Conservation (phyloP, 331 rosid species). For the Malus hybrid region DNA sequence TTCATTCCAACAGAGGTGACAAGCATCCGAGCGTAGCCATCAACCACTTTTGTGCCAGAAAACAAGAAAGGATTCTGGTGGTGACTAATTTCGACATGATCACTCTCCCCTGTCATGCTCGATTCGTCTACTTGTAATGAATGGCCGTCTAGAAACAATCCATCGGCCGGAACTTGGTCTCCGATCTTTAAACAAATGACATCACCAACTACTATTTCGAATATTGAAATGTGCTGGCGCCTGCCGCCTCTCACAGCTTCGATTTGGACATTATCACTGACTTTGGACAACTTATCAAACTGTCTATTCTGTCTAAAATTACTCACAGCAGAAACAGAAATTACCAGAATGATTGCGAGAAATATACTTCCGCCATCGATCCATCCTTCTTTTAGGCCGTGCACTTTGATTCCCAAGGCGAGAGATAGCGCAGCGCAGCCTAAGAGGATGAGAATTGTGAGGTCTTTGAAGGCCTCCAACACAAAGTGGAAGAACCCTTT, state of each 20-base stretch:
- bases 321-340: constrained; percentile 10
- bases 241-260: constrained; percentile 23
- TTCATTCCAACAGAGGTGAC: constrained; percentile 27
- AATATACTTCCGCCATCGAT: constrained; percentile 32
- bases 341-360: constrained; percentile 22
- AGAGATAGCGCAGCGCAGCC: constrained; percentile 31
- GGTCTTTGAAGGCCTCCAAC: constrained; percentile 16
- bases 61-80: constrained; percentile 14
- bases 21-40: constrained; percentile 25
- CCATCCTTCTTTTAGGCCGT: constrained; percentile 35
- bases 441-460: constrained; percentile 21
- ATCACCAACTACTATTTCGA: constrained; percentile 36
- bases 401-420: constrained; percentile 24
- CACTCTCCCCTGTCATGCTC: constrained; percentile 32
- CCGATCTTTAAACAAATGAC: constrained; percentile 24
- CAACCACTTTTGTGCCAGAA: constrained; percentile 19
- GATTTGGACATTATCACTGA: constrained; percentile 14
- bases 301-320: constrained; percentile 17
- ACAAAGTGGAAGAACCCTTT: constrained; percentile 20
- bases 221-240: constrained; percentile 4
- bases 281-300: constrained; percentile 15
- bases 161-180: constrained; percentile 32
- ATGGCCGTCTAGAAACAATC: constrained; percentile 23
- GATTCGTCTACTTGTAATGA: constrained; percentile 23
- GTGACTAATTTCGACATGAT: constrained; percentile 15